phyloP scores from a whole-genome alignment of 2,329 filamentous ascomycete genomes.

The Chalaropsis thielavioides region DNA sequence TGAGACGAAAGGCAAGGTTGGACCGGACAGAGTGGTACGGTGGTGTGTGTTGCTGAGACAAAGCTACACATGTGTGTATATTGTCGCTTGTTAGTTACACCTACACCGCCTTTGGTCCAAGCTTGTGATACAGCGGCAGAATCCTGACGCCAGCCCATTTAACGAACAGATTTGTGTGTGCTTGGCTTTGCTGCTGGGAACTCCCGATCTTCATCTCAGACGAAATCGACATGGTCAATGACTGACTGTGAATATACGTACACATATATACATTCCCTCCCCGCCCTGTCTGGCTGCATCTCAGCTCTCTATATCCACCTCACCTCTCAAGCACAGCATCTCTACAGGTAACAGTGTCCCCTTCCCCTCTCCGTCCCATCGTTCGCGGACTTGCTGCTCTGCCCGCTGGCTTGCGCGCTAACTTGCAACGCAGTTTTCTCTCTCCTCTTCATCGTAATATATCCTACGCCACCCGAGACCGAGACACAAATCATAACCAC shows the following conservation, averaged over 20 bases:
- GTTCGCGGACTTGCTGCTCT: neutral
- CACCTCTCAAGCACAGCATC: neutral
- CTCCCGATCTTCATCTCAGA: neutral
- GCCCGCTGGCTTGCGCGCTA: neutral
- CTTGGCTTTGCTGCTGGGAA: constrained; percentile 4
- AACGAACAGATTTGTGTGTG: neutral
- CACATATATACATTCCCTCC: neutral
- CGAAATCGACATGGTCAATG: too few species aligned
- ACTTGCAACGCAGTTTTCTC: neutral
- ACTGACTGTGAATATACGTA: constrained; percentile 1
- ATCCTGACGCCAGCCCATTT: constrained; percentile 11
- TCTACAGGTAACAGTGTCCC: too few species aligned
- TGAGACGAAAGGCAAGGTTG: neutral
- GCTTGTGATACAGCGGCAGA: constrained; percentile 17
- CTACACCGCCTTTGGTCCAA: constrained; percentile 10
- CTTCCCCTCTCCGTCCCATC: too few species aligned
- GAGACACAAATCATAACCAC: neutral
- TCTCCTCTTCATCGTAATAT: neutral
- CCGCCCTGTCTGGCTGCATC: neutral
- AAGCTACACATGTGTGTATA: neutral
- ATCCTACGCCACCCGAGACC: neutral
- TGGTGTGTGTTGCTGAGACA: neutral
- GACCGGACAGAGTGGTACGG: neutral
- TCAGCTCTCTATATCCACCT: too few species aligned
- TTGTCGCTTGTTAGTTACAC: neutral